These are phyloP conservation scores for Lasiodiplodia sp. DNA, from an alignment of 2,329 filamentous ascomycete species.

Conservation along the genomic window DNA sequence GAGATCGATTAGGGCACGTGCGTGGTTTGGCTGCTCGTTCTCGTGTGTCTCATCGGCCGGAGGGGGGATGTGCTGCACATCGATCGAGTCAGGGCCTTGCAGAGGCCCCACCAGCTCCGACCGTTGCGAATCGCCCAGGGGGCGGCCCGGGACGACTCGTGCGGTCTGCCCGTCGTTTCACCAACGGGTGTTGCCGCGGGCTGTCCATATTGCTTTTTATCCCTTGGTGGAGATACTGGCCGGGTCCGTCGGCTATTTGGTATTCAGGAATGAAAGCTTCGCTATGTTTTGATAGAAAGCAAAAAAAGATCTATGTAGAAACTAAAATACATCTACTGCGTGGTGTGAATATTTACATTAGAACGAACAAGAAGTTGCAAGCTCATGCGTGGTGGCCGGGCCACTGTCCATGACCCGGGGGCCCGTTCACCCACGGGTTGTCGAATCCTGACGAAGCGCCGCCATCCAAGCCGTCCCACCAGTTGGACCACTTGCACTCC, in stretches of 20 bases:
- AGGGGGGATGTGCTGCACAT: background rate
- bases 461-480: background rate
- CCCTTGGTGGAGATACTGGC: background rate
- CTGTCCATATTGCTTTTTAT: background rate
- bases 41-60: background rate
- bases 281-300: too few relatives aligned
- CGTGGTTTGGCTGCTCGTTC: background rate
- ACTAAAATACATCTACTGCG: background rate
- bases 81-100: slow-evolving; percentile 24
- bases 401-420: background rate
- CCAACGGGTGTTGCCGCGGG: background rate
- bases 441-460: background rate
- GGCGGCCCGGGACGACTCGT: background rate
- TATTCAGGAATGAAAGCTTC: background rate
- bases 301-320: background rate
- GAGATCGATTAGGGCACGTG: background rate
- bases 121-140: background rate
- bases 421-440: slow-evolving; percentile 1
- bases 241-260: background rate
- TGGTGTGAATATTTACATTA: background rate
- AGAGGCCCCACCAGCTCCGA: background rate
- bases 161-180: background rate
- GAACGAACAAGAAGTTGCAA: background rate
- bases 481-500: slow-evolving; percentile 37
- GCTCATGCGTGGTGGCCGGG: background rate